A percentile compares a stretch with the other conserved stretches of the same genome.
These are phyloP conservation scores for Fusarium caatingaense DNA, from an alignment of 2,329 filamentous ascomycete genomes.

Conservation along the genomic window DNA sequence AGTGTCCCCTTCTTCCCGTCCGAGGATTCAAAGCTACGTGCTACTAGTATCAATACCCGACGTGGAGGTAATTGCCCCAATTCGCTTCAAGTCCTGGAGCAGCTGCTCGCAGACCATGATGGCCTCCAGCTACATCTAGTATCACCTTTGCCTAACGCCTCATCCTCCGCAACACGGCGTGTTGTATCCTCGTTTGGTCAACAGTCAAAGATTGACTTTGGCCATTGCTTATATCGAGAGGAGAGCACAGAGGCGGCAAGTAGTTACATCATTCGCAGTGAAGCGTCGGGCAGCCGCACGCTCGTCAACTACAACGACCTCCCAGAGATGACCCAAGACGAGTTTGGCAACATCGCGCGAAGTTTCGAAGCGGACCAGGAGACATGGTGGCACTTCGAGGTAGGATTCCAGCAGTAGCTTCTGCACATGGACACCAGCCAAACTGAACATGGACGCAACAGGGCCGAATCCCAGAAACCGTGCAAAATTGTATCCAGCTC, in stretches of 20 bases:
- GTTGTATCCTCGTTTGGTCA: conserved; percentile 66
- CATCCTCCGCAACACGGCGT: conserved; percentile 62
- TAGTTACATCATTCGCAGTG: conserved; percentile 75
- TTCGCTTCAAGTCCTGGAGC: conserved; percentile 75
- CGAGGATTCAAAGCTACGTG: conserved; percentile 80
- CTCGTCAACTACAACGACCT: conserved; percentile 77
- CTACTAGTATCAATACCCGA: conserved; percentile 66
- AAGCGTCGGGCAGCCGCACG: conserved; percentile 69
- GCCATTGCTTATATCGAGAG: conserved; percentile 69
- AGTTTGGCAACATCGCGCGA: conserved; percentile 64
- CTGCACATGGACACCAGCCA: conserved; percentile 1
- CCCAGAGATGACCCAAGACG: conserved; percentile 72
- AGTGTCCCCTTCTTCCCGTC: conserved; percentile 74
- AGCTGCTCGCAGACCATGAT: conserved; percentile 60
- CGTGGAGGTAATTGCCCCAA: conserved; percentile 81
- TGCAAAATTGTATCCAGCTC: conserved; percentile 67
- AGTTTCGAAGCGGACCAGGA: conserved; percentile 52
- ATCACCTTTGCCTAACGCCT: conserved; percentile 64
- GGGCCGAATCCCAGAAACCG: conserved; percentile 74
- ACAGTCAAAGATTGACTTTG: conserved; percentile 59
- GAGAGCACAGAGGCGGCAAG: conserved; percentile 68
- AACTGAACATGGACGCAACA: conserved; percentile 46
- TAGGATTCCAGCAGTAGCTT: conserved; percentile 47
- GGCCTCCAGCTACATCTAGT: conserved; percentile 57
- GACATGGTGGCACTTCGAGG: conserved; percentile 80